Evolutionary conservation across 1,284 basidiomycete species (phyloP).

Genomic region (Ceratobasidium sp.): DNA sequence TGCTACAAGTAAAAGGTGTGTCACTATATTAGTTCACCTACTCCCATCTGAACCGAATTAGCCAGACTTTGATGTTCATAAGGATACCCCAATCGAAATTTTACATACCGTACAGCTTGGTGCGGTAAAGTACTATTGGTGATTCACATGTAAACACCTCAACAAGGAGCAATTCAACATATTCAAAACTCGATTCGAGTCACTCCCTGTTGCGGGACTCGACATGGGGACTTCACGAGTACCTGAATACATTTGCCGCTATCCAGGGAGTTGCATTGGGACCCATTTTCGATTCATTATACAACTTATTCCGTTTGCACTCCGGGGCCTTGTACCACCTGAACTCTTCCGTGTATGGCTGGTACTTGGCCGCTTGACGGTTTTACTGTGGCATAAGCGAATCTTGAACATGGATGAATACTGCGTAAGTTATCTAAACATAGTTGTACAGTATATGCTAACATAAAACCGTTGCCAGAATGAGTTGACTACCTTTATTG

Average conservation of each 20-base stretch:
- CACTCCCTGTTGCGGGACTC: constrained; percentile 30
- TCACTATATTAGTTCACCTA: constrained; percentile 1
- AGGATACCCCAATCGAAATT: constrained; percentile 57
- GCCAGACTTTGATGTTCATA: constrained; percentile 43
- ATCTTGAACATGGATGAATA: constrained; percentile 53
- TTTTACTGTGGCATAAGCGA: constrained; percentile 55
- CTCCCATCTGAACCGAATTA: constrained; percentile 1
- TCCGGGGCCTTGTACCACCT: constrained; percentile 53
- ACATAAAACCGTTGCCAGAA: neutral
- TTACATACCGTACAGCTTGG: constrained; percentile 59
- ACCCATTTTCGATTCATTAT: constrained; percentile 57
- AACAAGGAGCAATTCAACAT: constrained; percentile 50
- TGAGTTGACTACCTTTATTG: neutral
- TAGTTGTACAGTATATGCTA: neutral
- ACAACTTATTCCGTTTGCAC: constrained; percentile 55
- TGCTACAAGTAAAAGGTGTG: constrained; percentile 3
- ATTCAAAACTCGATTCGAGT: constrained; percentile 52
- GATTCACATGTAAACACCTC: constrained; percentile 52
- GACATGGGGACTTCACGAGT: constrained; percentile 33
- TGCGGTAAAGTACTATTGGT: constrained; percentile 60
- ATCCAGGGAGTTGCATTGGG: constrained; percentile 55
- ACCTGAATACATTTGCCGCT: constrained; percentile 54
- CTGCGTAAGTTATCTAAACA: constrained; percentile 46
- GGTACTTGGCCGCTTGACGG: constrained; percentile 52
- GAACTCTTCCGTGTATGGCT: constrained; percentile 53